Conservation (phyloP, 306 rosid species). For the Fagus crenata region DNA sequence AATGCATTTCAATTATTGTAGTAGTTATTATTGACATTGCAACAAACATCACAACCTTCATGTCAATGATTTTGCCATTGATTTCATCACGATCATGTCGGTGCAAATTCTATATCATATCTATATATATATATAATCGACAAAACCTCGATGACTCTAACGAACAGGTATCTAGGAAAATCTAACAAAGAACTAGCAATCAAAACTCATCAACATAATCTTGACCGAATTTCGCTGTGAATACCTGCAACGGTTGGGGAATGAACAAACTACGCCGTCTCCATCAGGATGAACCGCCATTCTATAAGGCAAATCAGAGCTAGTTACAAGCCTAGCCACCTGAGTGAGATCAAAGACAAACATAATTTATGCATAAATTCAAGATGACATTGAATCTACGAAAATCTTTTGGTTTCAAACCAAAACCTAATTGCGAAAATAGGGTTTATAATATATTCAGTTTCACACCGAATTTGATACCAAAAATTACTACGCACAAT, state of each 20-base stretch:
- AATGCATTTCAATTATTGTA: too few species aligned
- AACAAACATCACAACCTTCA: too few species aligned
- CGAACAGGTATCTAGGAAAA: too few species aligned
- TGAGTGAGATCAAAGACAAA: constrained; percentile 32
- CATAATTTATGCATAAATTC: constrained; percentile 3
- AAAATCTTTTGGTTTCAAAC: background rate
- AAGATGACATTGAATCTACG: background rate
- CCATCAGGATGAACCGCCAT: constrained; percentile 77
- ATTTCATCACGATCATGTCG: too few species aligned
- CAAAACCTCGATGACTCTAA: too few species aligned
- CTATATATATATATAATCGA: too few species aligned
- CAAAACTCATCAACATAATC: too few species aligned
- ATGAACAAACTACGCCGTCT: constrained; percentile 77
- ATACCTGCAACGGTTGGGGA: constrained; percentile 75
- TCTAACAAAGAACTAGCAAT: too few species aligned
- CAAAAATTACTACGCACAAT: background rate
- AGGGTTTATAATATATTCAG: background rate
- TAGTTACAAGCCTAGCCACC: constrained; percentile 62
- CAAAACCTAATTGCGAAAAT: background rate
- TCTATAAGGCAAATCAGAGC: constrained; percentile 79
- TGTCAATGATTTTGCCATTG: too few species aligned
- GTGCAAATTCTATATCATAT: too few species aligned
- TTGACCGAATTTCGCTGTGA: background rate
- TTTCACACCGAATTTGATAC: background rate
- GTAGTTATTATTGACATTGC: too few species aligned